Percentiles rank a stretch among this genome's conserved stretches.
Conservation (phyloP, 306 rosid genomes). For the Trichosanthes cucumerina region DNA sequence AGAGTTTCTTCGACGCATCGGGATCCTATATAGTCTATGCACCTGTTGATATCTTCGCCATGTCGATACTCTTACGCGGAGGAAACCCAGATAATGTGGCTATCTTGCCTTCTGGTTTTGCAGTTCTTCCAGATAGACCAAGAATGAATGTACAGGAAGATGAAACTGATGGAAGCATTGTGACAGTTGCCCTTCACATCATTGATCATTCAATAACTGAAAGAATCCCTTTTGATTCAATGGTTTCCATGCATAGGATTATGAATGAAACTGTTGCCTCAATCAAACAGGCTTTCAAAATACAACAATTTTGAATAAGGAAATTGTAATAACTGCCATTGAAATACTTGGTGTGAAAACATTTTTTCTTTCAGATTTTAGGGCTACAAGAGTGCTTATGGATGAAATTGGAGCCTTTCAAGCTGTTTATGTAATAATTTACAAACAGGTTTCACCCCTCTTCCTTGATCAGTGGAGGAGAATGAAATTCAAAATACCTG, state of each 20-base stretch:
- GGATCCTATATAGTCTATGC: slow-evolving; percentile 75
- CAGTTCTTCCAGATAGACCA: slow-evolving; percentile 67
- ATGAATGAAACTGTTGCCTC: slow-evolving; percentile 17
- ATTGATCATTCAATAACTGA: slow-evolving; percentile 8
- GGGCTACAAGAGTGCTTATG: neutral
- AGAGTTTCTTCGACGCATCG: slow-evolving; percentile 60
- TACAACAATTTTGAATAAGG: neutral
- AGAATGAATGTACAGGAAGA: slow-evolving; percentile 14
- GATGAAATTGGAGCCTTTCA: neutral
- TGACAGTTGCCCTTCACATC: slow-evolving; percentile 30
- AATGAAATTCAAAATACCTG: neutral
- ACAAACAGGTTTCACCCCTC: neutral
- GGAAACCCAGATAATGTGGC: slow-evolving; percentile 93
- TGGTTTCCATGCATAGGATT: slow-evolving; percentile 10
- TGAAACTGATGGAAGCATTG: slow-evolving; percentile 24
- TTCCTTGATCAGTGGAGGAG: neutral
- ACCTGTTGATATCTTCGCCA: slow-evolving; percentile 81
- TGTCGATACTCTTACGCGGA: slow-evolving; percentile 75
- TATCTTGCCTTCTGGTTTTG: slow-evolving; percentile 89
- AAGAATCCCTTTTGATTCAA: slow-evolving; percentile 17
- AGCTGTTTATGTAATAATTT: neutral
- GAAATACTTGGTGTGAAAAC: neutral
- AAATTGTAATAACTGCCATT: neutral
- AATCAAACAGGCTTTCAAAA: slow-evolving; percentile 14
- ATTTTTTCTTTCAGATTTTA: neutral